Evolutionary conservation across 2,329 filamentous ascomycete genomes (phyloP).

Genomic region (Pseudogymnoascus sp.): DNA sequence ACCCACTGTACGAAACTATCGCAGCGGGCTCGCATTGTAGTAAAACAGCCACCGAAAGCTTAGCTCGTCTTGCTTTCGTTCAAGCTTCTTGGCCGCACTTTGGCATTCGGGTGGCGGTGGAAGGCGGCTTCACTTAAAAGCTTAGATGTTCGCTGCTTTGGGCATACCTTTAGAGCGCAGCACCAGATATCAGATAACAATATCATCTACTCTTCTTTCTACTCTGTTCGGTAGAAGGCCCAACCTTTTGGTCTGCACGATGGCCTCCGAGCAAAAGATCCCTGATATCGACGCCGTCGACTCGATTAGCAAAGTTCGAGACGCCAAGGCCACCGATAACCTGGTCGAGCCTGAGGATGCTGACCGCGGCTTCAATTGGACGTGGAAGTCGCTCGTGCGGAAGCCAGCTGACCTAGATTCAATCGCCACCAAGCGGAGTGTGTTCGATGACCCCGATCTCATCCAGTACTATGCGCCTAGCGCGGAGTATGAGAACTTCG

Average conservation of each 20-base stretch:
- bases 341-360: constrained; percentile 10
- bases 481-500: constrained; percentile 32
- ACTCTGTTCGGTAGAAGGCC: background rate
- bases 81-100: background rate
- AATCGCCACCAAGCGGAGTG: constrained; percentile 22
- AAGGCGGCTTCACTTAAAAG: background rate
- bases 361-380: constrained; percentile 7
- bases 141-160: background rate
- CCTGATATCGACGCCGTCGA: background rate
- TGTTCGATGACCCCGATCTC: constrained; percentile 23
- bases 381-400: background rate
- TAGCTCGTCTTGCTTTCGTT: background rate
- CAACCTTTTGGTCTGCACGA: background rate
- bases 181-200: background rate
- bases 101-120: background rate
- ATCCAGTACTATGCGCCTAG: constrained; percentile 8
- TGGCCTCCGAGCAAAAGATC: background rate
- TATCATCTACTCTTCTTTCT: background rate
- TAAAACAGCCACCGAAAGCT: background rate
- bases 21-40: background rate
- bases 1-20: background rate
- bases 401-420: constrained; percentile 17
- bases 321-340: background rate
- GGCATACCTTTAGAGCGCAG: background rate
- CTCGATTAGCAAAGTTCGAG: background rate